A percentile compares a stretch with the other conserved stretches of the same genome.
phyloP scores from a whole-genome alignment of 768 basidiomycete species.

The Podaxis rugospora region DNA sequence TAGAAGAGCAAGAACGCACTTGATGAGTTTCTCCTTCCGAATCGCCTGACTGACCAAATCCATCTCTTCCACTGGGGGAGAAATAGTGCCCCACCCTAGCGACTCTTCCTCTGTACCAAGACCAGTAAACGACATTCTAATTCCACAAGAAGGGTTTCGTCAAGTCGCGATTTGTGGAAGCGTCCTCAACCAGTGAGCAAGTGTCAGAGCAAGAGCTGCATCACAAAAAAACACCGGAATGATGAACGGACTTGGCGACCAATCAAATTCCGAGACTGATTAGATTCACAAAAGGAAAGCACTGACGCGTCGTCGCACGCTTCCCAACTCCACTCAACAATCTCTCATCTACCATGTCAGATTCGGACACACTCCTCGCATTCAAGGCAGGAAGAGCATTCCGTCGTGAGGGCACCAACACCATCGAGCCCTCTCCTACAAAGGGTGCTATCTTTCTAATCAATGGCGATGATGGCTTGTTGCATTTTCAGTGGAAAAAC shows the following conservation, averaged over 20 bases:
- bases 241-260: background rate
- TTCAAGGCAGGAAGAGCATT: constrained; percentile 77
- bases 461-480: constrained; percentile 67
- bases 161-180: background rate
- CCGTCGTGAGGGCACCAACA: constrained; percentile 60
- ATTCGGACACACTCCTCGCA: constrained; percentile 43
- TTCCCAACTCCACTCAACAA: constrained; percentile 4
- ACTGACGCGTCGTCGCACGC: constrained; percentile 45
- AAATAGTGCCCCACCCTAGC: constrained; percentile 46
- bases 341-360: constrained; percentile 15
- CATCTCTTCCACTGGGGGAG: constrained; percentile 50
- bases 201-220: background rate
- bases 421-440: constrained; percentile 59
- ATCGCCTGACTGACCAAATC: constrained; percentile 63
- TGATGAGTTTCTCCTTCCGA: constrained; percentile 71
- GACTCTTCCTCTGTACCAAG: constrained; percentile 35
- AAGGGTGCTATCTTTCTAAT: constrained; percentile 73
- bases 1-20: constrained; percentile 39
- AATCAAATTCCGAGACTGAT: constrained; percentile 21
- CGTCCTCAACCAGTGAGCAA: background rate
- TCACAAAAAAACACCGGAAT: background rate
- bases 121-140: constrained; percentile 43
- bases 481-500: constrained; percentile 82
- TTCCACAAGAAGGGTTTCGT: background rate
- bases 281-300: constrained; percentile 24